Evolutionary conservation across 2,329 filamentous ascomycete species (phyloP), one percentile per base, ranked within the genome.

Genomic region (Phyllosticta paracitricarpa): DNA sequence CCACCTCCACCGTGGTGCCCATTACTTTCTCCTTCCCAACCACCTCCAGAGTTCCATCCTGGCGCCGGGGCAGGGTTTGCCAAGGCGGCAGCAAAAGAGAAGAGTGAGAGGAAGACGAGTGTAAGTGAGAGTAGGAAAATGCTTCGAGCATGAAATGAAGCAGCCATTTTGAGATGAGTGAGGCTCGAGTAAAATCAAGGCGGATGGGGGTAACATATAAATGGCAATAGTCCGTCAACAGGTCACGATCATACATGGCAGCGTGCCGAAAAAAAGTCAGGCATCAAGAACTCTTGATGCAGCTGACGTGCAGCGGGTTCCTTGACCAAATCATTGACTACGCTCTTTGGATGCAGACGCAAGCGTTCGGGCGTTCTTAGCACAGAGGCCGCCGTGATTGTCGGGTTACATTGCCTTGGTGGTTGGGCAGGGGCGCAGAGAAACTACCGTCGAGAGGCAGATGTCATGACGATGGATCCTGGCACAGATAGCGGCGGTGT

Each of bases 331-430:
- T 17, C 40, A 48, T 48, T 48, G 40, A 17, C n/a, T 48, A 17
- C 40, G 40, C 4, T 48, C 12, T 48, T n/a, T 5, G 14, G 17
- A n/a, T 48, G 40, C 40, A n/a, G 40, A 25, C 9, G 17, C 69
- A 72, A 51, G 68, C 66, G 63, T 67, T 67, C 63, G 67, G 70
- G 65, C 14, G n/a, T n/a, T 48, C 2, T 3, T n/a, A n/a, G 17
- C n/a, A n/a, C 40, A 48, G 40, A n/a, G 40, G n/a, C 40, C 40
- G 40, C 40, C 40, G n/a, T 48, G 40, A 2, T 48, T 48, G 14
- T 48, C n/a, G 19, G 57, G 22, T 8, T 48, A 54, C 12, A 3
- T 48, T 26, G 30, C 57, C 7, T 12, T 51, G 26, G 6, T 24
- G 35, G 56, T 12, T 51, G 35, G 56, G 33, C 33, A 48, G 35